These are phyloP conservation scores for Sporothrix schenckii DNA, from an alignment of 2,329 filamentous ascomycete genomes.

Conservation along the genomic window DNA sequence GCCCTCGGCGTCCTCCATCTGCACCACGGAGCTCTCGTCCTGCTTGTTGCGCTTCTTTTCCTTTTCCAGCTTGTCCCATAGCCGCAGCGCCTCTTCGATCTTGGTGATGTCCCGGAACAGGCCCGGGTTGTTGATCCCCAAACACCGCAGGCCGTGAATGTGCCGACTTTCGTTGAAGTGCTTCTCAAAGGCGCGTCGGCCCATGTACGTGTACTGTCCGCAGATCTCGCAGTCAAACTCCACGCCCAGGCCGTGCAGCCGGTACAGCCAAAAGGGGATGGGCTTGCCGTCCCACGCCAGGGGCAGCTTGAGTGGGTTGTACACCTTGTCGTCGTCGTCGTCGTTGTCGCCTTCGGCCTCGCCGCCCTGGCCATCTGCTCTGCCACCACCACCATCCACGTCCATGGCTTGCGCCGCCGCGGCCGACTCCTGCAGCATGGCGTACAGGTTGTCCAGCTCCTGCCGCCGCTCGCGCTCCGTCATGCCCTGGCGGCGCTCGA, in stretches of 20 bases:
- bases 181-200: conserved; percentile 92
- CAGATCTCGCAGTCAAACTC: conserved; percentile 97
- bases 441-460: conserved; percentile 83
- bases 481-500: conserved; percentile 96
- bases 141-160: conserved; percentile 88
- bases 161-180: conserved; percentile 95
- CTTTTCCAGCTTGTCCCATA: conserved; percentile 92
- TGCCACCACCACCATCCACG: conserved; percentile 51
- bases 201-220: conserved; percentile 51
- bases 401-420: conserved; percentile 37
- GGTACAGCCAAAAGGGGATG: conserved; percentile 98
- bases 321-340: conserved; percentile 78
- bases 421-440: conserved; percentile 52
- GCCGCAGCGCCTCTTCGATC: conserved; percentile 82
- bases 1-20: conserved; percentile 97
- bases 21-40: conserved; percentile 80
- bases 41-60: conserved; percentile 78
- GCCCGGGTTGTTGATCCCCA: conserved; percentile 88
- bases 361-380: conserved; percentile 62
- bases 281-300: conserved; percentile 98
- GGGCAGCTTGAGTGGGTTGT: conserved; percentile 94
- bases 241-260: conserved; percentile 90
- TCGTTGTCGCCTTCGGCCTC: conserved; percentile 49
- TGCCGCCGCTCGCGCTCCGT: conserved; percentile 93
- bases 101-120: conserved; percentile 92